Evolutionary conservation across 2,329 filamentous ascomycete species (phyloP).

Genomic region (Apiospora malaysiana): DNA sequence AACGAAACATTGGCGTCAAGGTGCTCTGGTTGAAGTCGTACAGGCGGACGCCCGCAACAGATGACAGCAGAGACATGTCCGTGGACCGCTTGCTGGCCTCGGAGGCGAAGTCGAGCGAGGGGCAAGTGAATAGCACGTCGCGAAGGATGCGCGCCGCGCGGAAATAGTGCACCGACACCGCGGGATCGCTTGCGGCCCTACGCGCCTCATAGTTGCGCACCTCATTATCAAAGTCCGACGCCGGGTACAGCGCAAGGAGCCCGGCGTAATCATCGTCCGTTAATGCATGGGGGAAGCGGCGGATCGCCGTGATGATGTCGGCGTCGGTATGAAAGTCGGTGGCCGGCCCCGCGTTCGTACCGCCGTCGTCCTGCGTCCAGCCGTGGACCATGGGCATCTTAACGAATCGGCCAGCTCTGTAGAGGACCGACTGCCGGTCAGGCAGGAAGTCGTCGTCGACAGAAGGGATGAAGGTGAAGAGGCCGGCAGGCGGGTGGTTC

Average conservation of each 20-base stretch:
- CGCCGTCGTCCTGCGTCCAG: slow-evolving; percentile 38
- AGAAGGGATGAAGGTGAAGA: slow-evolving; percentile 31
- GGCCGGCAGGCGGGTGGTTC: slow-evolving; percentile 34
- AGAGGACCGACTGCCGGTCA: slow-evolving; percentile 32
- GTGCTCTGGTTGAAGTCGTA: slow-evolving; percentile 23
- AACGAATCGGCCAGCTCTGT: slow-evolving; percentile 31
- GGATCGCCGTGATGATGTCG: slow-evolving; percentile 33
- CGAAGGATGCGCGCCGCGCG: slow-evolving; percentile 32
- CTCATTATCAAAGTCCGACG: slow-evolving; percentile 33
- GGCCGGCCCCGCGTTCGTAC: slow-evolving; percentile 32
- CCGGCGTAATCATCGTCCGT: slow-evolving; percentile 33
- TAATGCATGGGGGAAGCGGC: slow-evolving; percentile 30
- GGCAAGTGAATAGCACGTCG: slow-evolving; percentile 34
- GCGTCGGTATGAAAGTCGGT: slow-evolving; percentile 31
- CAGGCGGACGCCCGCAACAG: neutral
- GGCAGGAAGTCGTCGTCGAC: slow-evolving; percentile 50
- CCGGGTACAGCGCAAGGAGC: slow-evolving; percentile 36
- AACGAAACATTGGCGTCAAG: slow-evolving; percentile 19
- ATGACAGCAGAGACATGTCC: neutral
- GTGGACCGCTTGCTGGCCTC: slow-evolving; percentile 25
- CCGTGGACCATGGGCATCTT: slow-evolving; percentile 32
- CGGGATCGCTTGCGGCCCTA: slow-evolving; percentile 31
- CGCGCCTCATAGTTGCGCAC: slow-evolving; percentile 16
- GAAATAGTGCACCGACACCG: slow-evolving; percentile 32
- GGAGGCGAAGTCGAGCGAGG: slow-evolving; percentile 30